Evolutionary conservation across 768 basidiomycete genomes (phyloP).

Genomic region (Mycena floridula): DNA sequence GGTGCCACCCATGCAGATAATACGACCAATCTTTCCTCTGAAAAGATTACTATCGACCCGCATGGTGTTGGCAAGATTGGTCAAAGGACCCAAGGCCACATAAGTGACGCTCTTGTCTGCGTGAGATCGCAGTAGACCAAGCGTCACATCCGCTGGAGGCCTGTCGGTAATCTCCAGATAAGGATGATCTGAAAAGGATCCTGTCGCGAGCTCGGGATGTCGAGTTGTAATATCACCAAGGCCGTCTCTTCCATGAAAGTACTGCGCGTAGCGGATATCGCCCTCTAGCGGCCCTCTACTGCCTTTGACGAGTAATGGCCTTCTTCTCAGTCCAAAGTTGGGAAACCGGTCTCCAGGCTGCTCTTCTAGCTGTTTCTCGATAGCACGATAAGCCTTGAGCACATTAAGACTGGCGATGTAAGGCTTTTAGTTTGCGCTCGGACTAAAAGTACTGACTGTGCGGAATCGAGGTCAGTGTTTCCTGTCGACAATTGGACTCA

Average conservation of each 20-base stretch:
- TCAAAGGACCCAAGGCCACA: conserved; percentile 70
- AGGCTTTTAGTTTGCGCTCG: not conserved
- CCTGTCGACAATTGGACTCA: conserved; percentile 33
- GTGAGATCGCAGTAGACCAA: conserved; percentile 46
- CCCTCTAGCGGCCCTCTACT: conserved; percentile 64
- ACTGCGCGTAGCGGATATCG: conserved; percentile 66
- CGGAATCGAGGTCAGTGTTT: conserved; percentile 60
- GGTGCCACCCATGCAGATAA: conserved; percentile 92
- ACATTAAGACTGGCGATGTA: conserved; percentile 54
- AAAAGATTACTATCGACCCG: conserved; percentile 48
- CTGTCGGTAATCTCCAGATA: conserved; percentile 41
- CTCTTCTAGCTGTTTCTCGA: conserved; percentile 50
- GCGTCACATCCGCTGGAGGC: conserved; percentile 46
- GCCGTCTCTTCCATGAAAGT: conserved; percentile 87
- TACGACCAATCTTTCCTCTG: conserved; percentile 54
- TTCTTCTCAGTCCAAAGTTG: conserved; percentile 44
- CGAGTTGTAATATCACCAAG: conserved; percentile 51
- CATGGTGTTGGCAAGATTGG: conserved; percentile 70
- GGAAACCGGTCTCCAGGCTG: conserved; percentile 57
- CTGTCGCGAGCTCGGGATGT: conserved; percentile 56
- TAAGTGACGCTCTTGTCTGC: conserved; percentile 59
- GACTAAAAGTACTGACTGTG: conserved; percentile 41
- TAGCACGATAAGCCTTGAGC: conserved; percentile 65
- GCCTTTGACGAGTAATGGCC: conserved; percentile 63
- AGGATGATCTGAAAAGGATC: conserved; percentile 22